These are phyloP conservation scores for Gryganskiella cystojenkinii DNA, from an alignment of 192 early-diverging fungal species.

Conservation along the genomic window DNA sequence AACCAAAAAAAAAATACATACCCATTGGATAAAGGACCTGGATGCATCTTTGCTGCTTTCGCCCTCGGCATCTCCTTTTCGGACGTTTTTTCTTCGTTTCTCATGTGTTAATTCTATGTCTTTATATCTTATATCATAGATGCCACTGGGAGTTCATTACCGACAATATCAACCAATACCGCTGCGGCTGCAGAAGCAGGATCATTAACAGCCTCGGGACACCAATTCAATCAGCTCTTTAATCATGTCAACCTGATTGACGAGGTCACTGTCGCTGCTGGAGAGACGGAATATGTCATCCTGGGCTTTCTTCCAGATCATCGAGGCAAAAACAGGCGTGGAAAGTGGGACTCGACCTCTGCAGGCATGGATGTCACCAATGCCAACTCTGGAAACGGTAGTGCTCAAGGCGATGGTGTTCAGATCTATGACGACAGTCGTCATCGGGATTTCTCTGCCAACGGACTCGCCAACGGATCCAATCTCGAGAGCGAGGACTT, in stretches of 20 bases:
- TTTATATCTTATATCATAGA: not conserved
- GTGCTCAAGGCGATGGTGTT: conserved; percentile 43
- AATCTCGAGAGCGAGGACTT: conserved; percentile 62
- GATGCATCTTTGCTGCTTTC: not conserved
- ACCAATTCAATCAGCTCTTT: conserved; percentile 92
- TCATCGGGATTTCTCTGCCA: conserved; percentile 39
- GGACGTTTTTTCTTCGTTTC: not conserved
- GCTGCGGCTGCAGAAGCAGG: conserved; percentile 68
- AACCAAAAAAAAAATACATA: too few species aligned
- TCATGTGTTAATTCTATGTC: not conserved
- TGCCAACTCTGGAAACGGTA: conserved; percentile 44
- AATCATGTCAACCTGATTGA: conserved; percentile 90
- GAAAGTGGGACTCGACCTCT: conserved; percentile 30
- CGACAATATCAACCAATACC: conserved; percentile 70
- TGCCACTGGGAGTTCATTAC: conserved; percentile 2
- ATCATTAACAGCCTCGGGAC: conserved; percentile 51
- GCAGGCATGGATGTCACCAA: conserved; percentile 12
- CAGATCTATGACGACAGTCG: conserved; percentile 48
- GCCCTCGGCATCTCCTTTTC: not conserved
- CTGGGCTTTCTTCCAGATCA: conserved; percentile 81
- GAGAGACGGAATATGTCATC: conserved; percentile 77
- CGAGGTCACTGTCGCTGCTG: conserved; percentile 71
- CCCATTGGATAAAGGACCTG: too few species aligned
- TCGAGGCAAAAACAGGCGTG: conserved; percentile 31
- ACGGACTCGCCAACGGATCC: conserved; percentile 36